These are phyloP conservation scores for Didymella segeticola DNA, from an alignment of 2,329 filamentous ascomycete species.

Conservation along the genomic window DNA sequence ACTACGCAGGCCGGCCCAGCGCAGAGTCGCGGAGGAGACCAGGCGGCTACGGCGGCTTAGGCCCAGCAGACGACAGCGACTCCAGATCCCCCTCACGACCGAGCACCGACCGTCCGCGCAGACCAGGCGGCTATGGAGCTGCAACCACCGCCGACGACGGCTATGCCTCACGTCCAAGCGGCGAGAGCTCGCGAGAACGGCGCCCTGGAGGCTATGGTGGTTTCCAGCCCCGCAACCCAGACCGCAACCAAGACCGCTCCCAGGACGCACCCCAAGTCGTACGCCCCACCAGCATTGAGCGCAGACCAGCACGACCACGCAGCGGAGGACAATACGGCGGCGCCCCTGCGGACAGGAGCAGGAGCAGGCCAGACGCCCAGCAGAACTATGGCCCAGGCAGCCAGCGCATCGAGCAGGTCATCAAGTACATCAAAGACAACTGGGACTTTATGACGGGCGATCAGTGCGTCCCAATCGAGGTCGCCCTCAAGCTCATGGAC, in stretches of 20 bases:
- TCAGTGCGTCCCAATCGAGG: constrained; percentile 89
- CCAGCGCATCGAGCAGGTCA: constrained; percentile 62
- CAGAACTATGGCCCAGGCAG: constrained; percentile 48
- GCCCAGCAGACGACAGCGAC: constrained; percentile 24
- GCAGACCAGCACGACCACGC: constrained; percentile 49
- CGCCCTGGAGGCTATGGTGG: constrained; percentile 36
- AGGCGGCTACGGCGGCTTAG: constrained; percentile 38
- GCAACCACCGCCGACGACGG: constrained; percentile 39
- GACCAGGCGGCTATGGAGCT: constrained; percentile 35
- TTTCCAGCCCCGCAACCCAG: constrained; percentile 33
- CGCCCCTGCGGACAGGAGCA: constrained; percentile 32
- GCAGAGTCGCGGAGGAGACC: constrained; percentile 42
- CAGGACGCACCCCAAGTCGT: constrained; percentile 37
- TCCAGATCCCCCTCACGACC: constrained; percentile 24
- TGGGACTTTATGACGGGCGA: constrained; percentile 92
- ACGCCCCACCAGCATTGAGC: constrained; percentile 52
- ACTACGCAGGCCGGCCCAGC: constrained; percentile 29
- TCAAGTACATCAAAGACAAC: constrained; percentile 83
- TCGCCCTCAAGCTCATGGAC: constrained; percentile 94
- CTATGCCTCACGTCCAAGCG: constrained; percentile 26
- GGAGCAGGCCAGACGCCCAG: constrained; percentile 35
- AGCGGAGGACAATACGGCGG: constrained; percentile 37
- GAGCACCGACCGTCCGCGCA: constrained; percentile 36
- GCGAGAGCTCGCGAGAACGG: constrained; percentile 33
- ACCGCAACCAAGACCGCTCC: constrained; percentile 11